Conservation (phyloP, 176 grass and related monocot species). For the Melocanna baccifera region DNA sequence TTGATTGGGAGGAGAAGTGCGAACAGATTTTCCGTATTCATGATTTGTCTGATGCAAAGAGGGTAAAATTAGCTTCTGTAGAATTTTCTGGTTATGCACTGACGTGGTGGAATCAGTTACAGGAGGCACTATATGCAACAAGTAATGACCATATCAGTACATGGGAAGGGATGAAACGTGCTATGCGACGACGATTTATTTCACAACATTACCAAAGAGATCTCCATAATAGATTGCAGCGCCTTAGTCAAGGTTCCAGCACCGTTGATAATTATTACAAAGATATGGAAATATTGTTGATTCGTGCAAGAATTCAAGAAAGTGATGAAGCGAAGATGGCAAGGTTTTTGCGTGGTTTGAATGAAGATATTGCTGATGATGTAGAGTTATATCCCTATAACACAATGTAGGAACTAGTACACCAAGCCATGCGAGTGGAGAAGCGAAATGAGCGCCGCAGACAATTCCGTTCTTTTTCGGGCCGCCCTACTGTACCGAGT, state of each 20-base stretch:
- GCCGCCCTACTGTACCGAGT: too few relatives aligned
- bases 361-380: background rate
- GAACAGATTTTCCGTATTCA: background rate
- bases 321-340: background rate
- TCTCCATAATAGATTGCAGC: background rate
- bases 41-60: background rate
- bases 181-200: background rate
- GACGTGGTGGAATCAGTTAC: background rate
- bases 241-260: too few relatives aligned
- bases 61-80: background rate
- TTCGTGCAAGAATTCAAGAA: background rate
- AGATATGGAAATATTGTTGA: too few relatives aligned
- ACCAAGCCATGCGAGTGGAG: background rate
- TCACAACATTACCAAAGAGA: background rate
- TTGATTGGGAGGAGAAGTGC: background rate
- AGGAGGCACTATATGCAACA: background rate
- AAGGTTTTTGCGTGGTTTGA: background rate
- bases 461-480: too few relatives aligned
- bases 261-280: too few relatives aligned
- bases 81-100: background rate
- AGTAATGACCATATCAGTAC: background rate
- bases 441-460: too few relatives aligned
- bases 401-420: background rate
- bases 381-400: background rate
- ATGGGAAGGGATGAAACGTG: background rate